phyloP scores from a whole-genome alignment of 1,284 basidiomycete species.

The Abortiporus biennis region DNA sequence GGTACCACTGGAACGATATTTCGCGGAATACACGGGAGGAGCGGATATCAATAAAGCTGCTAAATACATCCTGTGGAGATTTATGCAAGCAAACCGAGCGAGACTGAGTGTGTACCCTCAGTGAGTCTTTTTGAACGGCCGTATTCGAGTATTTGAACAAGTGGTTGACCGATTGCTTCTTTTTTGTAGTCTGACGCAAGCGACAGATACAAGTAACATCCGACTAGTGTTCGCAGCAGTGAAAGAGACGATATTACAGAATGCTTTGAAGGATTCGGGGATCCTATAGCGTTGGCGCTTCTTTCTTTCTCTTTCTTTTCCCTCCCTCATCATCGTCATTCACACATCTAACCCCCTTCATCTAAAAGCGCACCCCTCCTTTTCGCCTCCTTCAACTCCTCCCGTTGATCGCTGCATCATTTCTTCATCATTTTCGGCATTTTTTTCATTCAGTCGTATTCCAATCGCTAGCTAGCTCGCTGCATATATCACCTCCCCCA shows the following conservation, averaged over 20 bases:
- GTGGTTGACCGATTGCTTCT: not conserved
- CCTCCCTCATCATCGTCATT: too few species aligned
- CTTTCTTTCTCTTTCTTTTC: too few species aligned
- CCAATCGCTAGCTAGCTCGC: too few species aligned
- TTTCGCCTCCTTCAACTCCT: too few species aligned
- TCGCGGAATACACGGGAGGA: constrained; percentile 93
- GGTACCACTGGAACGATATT: constrained; percentile 85
- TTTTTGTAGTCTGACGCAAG: constrained; percentile 61
- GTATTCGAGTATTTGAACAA: constrained; percentile 6
- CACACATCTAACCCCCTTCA: too few species aligned
- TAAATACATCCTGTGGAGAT: constrained; percentile 96
- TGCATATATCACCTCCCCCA: too few species aligned
- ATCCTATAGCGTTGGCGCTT: too few species aligned
- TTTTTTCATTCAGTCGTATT: too few species aligned
- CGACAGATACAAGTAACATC: constrained; percentile 78
- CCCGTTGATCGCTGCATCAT: too few species aligned
- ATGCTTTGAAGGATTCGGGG: constrained; percentile 79
- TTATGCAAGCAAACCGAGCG: constrained; percentile 92
- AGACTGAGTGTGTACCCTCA: constrained; percentile 89
- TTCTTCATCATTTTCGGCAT: too few species aligned
- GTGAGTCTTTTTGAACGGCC: constrained; percentile 47
- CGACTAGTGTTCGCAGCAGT: constrained; percentile 94
- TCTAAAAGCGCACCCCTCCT: too few species aligned
- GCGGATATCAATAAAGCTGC: constrained; percentile 96
- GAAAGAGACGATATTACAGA: constrained; percentile 95